A percentile compares a stretch with the other conserved stretches of the same genome.
These are phyloP conservation scores for Trichoderma sp. DNA, from an alignment of 2,329 filamentous ascomycete genomes.

Conservation along the genomic window DNA sequence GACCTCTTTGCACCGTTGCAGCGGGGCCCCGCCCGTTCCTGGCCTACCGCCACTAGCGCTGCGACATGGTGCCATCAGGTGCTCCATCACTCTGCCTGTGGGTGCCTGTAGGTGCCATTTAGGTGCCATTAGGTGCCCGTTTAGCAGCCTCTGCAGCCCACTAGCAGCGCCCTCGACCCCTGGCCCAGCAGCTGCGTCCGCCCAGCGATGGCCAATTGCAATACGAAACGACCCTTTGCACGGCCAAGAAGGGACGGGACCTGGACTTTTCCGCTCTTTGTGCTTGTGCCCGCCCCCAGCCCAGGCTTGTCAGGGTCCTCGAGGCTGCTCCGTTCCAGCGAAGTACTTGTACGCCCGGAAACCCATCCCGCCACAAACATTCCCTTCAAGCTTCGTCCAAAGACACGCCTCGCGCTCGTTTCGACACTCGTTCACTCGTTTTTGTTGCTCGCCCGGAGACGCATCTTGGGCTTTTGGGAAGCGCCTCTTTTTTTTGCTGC, in stretches of 20 bases:
- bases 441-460: background rate
- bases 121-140: background rate
- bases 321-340: background rate
- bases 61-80: slow-evolving; percentile 6
- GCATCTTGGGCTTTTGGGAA: slow-evolving; percentile 1
- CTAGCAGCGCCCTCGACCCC: background rate
- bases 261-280: background rate
- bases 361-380: background rate
- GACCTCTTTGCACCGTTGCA: background rate
- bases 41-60: slow-evolving; percentile 19
- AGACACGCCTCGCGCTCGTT: slow-evolving; percentile 12
- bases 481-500: slow-evolving; percentile 5
- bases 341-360: background rate
- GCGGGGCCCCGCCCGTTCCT: slow-evolving; percentile 18
- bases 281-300: background rate
- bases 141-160: background rate
- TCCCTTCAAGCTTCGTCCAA: background rate
- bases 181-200: background rate
- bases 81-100: background rate
- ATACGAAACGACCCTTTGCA: background rate
- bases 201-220: background rate
- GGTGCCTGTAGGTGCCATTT: background rate
- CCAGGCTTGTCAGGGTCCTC: background rate
- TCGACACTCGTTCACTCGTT: slow-evolving; percentile 8
- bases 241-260: background rate